Percentiles rank a stretch among this genome's conserved stretches.
Evolutionary conservation across 495 filamentous ascomycete species (phyloP).

Genomic region (Aspergillus ellipticus): DNA sequence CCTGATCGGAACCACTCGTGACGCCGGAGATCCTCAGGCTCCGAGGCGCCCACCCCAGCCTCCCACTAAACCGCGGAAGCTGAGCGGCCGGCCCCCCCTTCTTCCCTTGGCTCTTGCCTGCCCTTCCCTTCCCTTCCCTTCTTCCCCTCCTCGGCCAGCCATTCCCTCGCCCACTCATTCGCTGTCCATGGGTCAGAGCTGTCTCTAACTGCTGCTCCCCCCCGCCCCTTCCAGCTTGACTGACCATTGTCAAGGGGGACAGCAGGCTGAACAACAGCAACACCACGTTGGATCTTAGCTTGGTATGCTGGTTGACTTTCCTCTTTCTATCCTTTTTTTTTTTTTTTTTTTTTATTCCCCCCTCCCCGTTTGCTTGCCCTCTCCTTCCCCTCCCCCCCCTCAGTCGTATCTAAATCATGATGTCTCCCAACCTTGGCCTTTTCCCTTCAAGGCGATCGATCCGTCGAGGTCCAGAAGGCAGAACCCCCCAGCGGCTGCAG

Average conservation of each 20-base stretch:
- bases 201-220: slow-evolving; percentile 7
- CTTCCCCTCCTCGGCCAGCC: slow-evolving; percentile 13
- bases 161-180: slow-evolving; percentile 10
- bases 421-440: neutral
- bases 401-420: neutral
- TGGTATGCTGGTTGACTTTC: slow-evolving; percentile 14
- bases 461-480: slow-evolving; percentile 11
- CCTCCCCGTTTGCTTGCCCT: too few species aligned
- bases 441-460: slow-evolving; percentile 2
- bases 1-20: slow-evolving; percentile 4
- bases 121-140: slow-evolving; percentile 2
- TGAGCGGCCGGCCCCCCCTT: slow-evolving; percentile 12
- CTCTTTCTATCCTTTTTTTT: too few species aligned
- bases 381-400: neutral
- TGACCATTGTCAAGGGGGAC: neutral
- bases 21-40: neutral
- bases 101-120: slow-evolving; percentile 3
- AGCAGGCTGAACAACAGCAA: slow-evolving; percentile 4
- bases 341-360: too few species aligned
- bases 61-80: slow-evolving; percentile 21
- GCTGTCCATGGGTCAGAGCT: slow-evolving; percentile 12
- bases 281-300: slow-evolving; percentile 14
- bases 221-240: neutral
- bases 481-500: slow-evolving; percentile 15
- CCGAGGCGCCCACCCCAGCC: slow-evolving; percentile 11